Conservation (phyloP, 2,329 filamentous ascomycete species). For the Blastomyces parvus region DNA sequence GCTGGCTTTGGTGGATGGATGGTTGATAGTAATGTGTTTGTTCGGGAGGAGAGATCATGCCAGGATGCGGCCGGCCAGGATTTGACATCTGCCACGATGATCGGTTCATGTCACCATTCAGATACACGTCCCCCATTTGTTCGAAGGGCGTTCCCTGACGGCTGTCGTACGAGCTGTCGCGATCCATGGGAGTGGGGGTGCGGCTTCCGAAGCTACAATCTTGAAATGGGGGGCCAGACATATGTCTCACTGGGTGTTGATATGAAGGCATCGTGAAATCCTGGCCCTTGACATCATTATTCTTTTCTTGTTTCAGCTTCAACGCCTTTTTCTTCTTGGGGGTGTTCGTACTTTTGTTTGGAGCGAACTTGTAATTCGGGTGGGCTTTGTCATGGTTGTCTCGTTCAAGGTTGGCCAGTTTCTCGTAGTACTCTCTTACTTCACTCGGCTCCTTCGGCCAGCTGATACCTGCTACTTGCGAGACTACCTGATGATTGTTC, state of each 20-base stretch:
- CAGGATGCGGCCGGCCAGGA: conserved; percentile 41
- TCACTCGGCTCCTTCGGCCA: conserved; percentile 74
- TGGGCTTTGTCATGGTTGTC: conserved; percentile 77
- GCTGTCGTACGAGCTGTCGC: conserved; percentile 16
- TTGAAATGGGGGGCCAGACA: conserved; percentile 22
- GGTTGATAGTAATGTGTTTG: conserved; percentile 46
- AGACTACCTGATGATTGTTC: conserved; percentile 91
- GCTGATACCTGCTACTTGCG: conserved; percentile 72
- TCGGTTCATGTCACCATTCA: conserved; percentile 22
- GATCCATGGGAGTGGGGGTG: conserved; percentile 29
- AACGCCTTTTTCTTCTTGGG: conserved; percentile 42
- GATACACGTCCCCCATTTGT: conserved; percentile 12
- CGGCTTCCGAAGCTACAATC: conserved; percentile 26
- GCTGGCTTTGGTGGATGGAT: conserved; percentile 35
- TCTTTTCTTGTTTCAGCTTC: conserved; percentile 31
- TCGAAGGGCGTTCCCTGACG: conserved; percentile 15
- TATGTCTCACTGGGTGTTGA: conserved; percentile 19
- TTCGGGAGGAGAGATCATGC: conserved; percentile 37
- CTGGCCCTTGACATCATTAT: conserved; percentile 33
- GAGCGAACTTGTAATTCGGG: conserved; percentile 89
- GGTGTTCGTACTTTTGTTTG: conserved; percentile 53
- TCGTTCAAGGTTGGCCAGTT: conserved; percentile 69
- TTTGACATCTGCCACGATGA: conserved; percentile 46
- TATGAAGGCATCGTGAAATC: conserved; percentile 17
- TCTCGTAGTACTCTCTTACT: conserved; percentile 65